These are phyloP conservation scores for Pseudohalonectria lignicola DNA, from an alignment of 2,329 filamentous ascomycete genomes.

Conservation along the genomic window DNA sequence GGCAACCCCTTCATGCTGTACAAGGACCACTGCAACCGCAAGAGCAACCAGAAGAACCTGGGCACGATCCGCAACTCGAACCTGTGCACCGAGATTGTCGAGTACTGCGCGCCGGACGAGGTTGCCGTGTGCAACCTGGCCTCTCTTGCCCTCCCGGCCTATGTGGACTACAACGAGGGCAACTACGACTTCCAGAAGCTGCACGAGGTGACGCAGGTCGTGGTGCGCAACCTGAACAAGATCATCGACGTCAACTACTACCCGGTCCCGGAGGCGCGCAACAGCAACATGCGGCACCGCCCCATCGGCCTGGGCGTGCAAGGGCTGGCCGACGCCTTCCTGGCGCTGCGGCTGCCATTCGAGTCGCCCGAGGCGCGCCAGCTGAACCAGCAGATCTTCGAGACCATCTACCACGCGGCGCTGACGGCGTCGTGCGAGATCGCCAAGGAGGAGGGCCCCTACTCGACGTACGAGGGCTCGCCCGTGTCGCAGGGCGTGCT, in stretches of 20 bases:
- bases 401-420: slow-evolving; percentile 97
- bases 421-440: slow-evolving; percentile 82
- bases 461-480: slow-evolving; percentile 85
- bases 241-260: slow-evolving; percentile 99
- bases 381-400: slow-evolving; percentile 97
- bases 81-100: slow-evolving; percentile 95
- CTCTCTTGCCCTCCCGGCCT: slow-evolving; percentile 83
- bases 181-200: slow-evolving; percentile 94
- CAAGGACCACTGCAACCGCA: slow-evolving; percentile 94
- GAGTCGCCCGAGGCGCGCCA: slow-evolving; percentile 89
- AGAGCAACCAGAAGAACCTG: slow-evolving; percentile 99
- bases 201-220: slow-evolving; percentile 85
- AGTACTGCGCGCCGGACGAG: slow-evolving; percentile 95
- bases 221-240: slow-evolving; percentile 92
- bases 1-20: slow-evolving; percentile 99
- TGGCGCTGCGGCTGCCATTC: slow-evolving; percentile 91
- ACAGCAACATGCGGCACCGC: slow-evolving; percentile 95
- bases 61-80: slow-evolving; percentile 98
- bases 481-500: slow-evolving; percentile 92
- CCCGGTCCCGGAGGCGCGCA: slow-evolving; percentile 84
- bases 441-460: slow-evolving; percentile 72
- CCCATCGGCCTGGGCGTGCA: slow-evolving; percentile 96
- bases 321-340: slow-evolving; percentile 94
- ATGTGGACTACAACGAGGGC: slow-evolving; percentile 74
- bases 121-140: slow-evolving; percentile 98